Conservation (phyloP, 2,329 filamentous ascomycete genomes). For the Colletotrichum noveboracense region DNA sequence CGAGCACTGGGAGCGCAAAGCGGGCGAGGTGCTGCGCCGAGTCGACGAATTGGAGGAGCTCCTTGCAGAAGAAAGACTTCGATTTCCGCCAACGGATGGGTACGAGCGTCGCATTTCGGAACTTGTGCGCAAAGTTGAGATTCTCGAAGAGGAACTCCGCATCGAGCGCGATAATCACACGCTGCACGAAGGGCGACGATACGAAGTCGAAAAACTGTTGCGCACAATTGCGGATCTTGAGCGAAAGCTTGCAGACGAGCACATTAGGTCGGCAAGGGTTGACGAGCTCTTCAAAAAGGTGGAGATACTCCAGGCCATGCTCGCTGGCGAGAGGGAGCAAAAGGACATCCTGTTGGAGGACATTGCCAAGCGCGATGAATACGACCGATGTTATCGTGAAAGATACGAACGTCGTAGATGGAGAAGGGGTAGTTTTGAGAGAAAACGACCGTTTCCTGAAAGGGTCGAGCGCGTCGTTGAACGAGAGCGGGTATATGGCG, state of each 20-base stretch:
- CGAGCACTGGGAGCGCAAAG: conserved; percentile 96
- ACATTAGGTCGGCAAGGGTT: neutral
- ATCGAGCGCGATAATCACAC: conserved; percentile 1
- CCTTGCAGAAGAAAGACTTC: conserved; percentile 2
- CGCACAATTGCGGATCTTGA: conserved; percentile 6
- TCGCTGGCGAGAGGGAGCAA: conserved; percentile 7
- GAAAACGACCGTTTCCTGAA: neutral
- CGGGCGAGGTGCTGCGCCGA: neutral
- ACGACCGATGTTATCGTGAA: neutral
- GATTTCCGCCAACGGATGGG: neutral
- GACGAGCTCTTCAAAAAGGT: conserved; percentile 13
- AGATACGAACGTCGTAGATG: neutral
- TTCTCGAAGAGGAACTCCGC: conserved; percentile 12
- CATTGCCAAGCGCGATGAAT: conserved; percentile 12
- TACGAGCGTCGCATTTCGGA: conserved; percentile 11
- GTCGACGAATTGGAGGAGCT: conserved; percentile 10
- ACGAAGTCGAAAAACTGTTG: conserved; percentile 8
- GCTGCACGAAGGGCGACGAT: neutral
- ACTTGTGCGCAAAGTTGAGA: conserved; percentile 13
- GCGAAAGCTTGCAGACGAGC: conserved; percentile 7
- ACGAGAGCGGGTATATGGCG: neutral
- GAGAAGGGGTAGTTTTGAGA: conserved; percentile 13
- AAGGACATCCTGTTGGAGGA: conserved; percentile 8
- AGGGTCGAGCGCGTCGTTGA: neutral
- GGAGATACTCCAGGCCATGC: conserved; percentile 5